phyloP scores from a whole-genome alignment of 2,329 filamentous ascomycete genomes.

The Dactylella cylindrospora region DNA sequence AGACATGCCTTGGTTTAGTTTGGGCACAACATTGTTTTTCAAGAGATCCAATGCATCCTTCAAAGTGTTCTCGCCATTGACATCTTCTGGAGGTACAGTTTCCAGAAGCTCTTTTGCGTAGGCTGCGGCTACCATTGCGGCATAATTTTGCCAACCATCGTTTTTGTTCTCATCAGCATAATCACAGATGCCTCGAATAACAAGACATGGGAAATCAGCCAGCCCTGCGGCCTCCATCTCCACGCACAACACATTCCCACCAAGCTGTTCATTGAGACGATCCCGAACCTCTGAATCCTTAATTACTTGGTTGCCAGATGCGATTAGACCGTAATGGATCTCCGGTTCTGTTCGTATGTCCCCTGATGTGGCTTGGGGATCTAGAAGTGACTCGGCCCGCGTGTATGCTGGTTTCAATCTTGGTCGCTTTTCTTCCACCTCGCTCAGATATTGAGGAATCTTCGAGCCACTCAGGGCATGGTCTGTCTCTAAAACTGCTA shows the following conservation, averaged over 20 bases:
- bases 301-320: constrained; percentile 26
- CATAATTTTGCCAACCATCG: constrained; percentile 45
- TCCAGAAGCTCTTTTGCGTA: constrained; percentile 13
- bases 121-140: constrained; percentile 16
- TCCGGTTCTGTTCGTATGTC: not conserved
- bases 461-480: constrained; percentile 4
- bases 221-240: constrained; percentile 14
- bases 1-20: no score
- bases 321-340: constrained; percentile 21
- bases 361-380: not conserved
- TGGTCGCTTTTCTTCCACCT: not conserved
- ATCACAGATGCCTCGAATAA: constrained; percentile 47
- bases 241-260: constrained; percentile 7
- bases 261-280: not conserved
- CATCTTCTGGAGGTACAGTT: not conserved
- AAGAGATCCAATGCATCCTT: no score
- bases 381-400: not conserved
- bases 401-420: constrained; percentile 3
- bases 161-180: constrained; percentile 46
- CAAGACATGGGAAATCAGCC: constrained; percentile 39
- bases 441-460: constrained; percentile 3
- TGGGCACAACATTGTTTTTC: no score
- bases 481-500: not conserved
- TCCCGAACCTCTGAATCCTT: constrained; percentile 13
- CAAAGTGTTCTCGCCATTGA: not conserved